Evolutionary conservation across 768 basidiomycete genomes (phyloP).

Genomic region (Lactifluus piperatus): DNA sequence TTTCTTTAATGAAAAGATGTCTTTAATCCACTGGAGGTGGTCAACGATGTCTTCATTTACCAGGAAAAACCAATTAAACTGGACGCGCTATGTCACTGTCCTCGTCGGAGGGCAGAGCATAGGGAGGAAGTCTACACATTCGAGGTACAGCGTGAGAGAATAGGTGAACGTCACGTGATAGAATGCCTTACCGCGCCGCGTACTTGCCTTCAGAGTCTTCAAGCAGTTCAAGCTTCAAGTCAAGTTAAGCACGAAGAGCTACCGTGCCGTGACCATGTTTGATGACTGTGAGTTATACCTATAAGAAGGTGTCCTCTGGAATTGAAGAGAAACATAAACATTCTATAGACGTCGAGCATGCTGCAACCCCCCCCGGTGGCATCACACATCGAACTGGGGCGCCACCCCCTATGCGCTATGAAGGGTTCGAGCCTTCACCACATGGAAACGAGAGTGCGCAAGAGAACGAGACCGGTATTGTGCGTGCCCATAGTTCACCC

Average conservation of each 20-base stretch:
- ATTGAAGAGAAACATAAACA: constrained; percentile 1
- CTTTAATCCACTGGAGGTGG: too few species aligned
- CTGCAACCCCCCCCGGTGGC: constrained; percentile 42
- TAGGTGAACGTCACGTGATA: too few species aligned
- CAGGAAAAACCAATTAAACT: too few species aligned
- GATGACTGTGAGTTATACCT: constrained; percentile 32
- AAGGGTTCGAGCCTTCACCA: constrained; percentile 80
- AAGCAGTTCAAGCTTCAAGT: neutral
- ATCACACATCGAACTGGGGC: constrained; percentile 30
- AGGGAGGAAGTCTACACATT: too few species aligned
- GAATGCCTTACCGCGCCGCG: too few species aligned
- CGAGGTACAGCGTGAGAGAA: too few species aligned
- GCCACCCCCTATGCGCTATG: constrained; percentile 61
- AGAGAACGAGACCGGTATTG: constrained; percentile 30
- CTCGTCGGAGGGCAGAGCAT: too few species aligned
- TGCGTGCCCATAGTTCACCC: neutral
- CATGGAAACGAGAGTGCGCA: constrained; percentile 43
- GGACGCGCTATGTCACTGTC: too few species aligned
- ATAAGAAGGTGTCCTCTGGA: neutral
- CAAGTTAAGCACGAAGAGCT: too few species aligned
- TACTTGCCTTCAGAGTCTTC: too few species aligned
- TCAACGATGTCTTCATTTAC: too few species aligned
- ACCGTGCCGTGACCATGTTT: constrained; percentile 28
- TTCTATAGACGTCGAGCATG: constrained; percentile 75
- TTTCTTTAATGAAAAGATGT: too few species aligned